These are phyloP conservation scores for Amanita pallidorosea DNA, from an alignment of 768 basidiomycete genomes.

Conservation along the genomic window DNA sequence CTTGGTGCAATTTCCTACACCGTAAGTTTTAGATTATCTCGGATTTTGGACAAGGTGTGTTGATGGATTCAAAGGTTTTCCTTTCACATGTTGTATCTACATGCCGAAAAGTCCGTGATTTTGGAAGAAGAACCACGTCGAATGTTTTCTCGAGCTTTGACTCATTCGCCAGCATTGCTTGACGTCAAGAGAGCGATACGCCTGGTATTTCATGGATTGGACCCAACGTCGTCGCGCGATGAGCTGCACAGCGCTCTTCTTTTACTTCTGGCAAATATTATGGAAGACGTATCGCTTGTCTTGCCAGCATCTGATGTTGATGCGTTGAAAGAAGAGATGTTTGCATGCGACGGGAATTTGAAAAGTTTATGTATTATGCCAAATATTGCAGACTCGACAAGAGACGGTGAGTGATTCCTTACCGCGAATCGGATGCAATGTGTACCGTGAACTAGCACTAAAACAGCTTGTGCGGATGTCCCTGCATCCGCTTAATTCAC, in stretches of 20 bases:
- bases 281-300: constrained; percentile 15
- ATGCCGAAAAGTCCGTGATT: constrained; percentile 16
- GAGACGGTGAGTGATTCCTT: constrained; percentile 21
- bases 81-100: constrained; percentile 38
- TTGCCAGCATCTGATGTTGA: constrained; percentile 20
- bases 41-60: not conserved
- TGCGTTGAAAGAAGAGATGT: constrained; percentile 28
- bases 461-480: constrained; percentile 24
- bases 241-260: constrained; percentile 21
- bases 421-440: not conserved
- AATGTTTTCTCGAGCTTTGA: constrained; percentile 25
- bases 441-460: constrained; percentile 24
- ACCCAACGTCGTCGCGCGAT: constrained; percentile 8
- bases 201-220: constrained; percentile 26
- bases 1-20: not conserved
- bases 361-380: constrained; percentile 22
- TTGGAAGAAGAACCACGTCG: constrained; percentile 17
- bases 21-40: constrained; percentile 16
- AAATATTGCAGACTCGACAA: constrained; percentile 13
- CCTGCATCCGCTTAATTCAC: constrained; percentile 22
- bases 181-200: constrained; percentile 25
- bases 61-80: constrained; percentile 11
- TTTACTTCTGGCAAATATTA: constrained; percentile 26
- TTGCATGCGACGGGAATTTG: constrained; percentile 22
- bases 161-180: constrained; percentile 12